Percentiles rank a stretch among this genome's conserved stretches.
Conservation (phyloP, 2,329 filamentous ascomycete species). For the Pseudogymnoascus sp. region DNA sequence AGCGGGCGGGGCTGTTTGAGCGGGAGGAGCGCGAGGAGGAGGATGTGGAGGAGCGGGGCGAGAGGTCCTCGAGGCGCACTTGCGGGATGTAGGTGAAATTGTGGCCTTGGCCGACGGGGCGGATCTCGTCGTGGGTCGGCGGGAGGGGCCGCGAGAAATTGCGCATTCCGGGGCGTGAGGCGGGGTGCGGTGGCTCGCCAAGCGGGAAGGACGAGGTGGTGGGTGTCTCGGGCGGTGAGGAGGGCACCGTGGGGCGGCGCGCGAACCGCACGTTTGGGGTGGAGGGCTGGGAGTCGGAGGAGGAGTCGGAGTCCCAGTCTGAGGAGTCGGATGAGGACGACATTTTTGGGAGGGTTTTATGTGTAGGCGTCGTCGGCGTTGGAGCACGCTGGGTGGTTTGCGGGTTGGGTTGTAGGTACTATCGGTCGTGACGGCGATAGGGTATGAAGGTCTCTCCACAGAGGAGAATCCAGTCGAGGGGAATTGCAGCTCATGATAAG, state of each 20-base stretch:
- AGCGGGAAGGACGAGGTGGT: conserved; percentile 30
- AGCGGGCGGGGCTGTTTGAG: not conserved
- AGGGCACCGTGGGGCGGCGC: conserved; percentile 31
- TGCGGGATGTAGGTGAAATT: conserved; percentile 29
- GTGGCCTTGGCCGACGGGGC: conserved; percentile 28
- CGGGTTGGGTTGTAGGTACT: conserved; percentile 6
- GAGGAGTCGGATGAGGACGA: not conserved
- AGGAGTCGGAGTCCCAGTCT: conserved; percentile 10
- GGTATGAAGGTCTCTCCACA: conserved; percentile 25
- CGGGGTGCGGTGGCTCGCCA: conserved; percentile 16
- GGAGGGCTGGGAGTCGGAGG: conserved; percentile 31
- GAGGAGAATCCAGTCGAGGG: conserved; percentile 26
- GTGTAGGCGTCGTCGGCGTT: not conserved
- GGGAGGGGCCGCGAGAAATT: conserved; percentile 22
- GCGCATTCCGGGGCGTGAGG: conserved; percentile 20
- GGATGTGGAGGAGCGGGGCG: conserved; percentile 32
- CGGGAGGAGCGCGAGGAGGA: conserved; percentile 20
- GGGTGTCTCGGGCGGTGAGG: conserved; percentile 41
- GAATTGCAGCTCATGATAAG: conserved; percentile 29
- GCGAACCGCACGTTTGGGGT: conserved; percentile 35
- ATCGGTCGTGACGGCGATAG: conserved; percentile 9
- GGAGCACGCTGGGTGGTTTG: not conserved
- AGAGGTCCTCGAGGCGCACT: conserved; percentile 30
- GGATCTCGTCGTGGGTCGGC: conserved; percentile 32
- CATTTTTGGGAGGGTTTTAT: not conserved